Evolutionary conservation across 148 eudicot species (phyloP).

Genomic region (Camellia japonica): DNA sequence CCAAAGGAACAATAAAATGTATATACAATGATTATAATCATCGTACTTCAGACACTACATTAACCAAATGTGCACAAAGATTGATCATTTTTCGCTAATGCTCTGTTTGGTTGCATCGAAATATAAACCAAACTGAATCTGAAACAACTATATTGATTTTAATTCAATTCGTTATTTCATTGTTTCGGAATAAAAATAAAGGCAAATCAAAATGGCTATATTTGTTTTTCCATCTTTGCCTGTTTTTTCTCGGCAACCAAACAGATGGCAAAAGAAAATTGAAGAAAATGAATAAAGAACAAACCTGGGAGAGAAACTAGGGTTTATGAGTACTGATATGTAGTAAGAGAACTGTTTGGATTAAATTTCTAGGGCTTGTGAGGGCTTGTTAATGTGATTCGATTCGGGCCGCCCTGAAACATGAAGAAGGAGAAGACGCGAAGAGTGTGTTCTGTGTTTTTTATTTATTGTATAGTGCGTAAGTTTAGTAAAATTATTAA

Average conservation of each 20-base stretch:
- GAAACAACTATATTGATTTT: background rate
- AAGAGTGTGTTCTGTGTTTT: background rate
- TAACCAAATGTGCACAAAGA: background rate
- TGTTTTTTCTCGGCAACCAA: background rate
- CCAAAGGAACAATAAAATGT: background rate
- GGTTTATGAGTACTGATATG: background rate
- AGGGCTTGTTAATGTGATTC: background rate
- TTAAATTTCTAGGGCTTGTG: constrained; percentile 14
- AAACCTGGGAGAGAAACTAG: constrained; percentile 2
- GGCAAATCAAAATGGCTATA: background rate
- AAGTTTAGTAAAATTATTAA: too few relatives aligned
- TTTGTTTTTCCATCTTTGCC: background rate
- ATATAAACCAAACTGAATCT: background rate
- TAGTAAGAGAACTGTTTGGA: background rate
- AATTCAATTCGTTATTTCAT: background rate
- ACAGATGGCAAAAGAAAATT: background rate
- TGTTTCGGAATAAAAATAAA: background rate
- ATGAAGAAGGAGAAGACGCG: background rate
- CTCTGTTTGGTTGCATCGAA: background rate
- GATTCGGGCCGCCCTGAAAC: constrained; percentile 10
- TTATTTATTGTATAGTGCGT: background rate
- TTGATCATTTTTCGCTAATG: background rate
- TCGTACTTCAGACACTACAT: background rate
- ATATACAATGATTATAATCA: background rate
- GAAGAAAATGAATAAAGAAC: background rate